Conservation (phyloP, 2,329 filamentous ascomycete genomes). For the Cercospora citrullina region DNA sequence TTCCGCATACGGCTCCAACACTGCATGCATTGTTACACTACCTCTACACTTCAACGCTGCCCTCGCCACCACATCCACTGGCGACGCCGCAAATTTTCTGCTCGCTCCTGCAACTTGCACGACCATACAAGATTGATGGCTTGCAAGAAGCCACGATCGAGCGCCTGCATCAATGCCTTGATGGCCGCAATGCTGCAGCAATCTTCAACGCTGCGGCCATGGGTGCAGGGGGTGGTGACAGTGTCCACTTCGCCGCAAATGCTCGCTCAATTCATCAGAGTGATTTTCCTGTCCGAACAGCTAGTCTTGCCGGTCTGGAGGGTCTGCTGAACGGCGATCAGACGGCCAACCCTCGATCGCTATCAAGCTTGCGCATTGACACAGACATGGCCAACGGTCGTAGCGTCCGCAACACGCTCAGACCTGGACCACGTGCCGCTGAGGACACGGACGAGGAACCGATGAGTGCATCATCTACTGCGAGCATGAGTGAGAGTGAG, state of each 20-base stretch:
- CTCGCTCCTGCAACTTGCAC: conserved; percentile 87
- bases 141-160: conserved; percentile 91
- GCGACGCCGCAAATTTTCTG: conserved; percentile 95
- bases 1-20: conserved; percentile 88
- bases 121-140: conserved; percentile 90
- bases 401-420: conserved; percentile 40
- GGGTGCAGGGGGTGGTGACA: conserved; percentile 89
- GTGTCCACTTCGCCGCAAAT: conserved; percentile 63
- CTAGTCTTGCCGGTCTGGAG: conserved; percentile 52
- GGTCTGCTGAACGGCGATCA: conserved; percentile 45
- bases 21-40: conserved; percentile 89
- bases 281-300: conserved; percentile 46
- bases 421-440: conserved; percentile 37
- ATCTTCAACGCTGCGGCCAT: conserved; percentile 98
- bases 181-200: conserved; percentile 90
- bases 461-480: conserved; percentile 38
- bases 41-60: conserved; percentile 88
- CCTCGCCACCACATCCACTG: conserved; percentile 70
- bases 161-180: conserved; percentile 81
- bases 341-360: conserved; percentile 27
- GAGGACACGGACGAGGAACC: conserved; percentile 41
- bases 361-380: conserved; percentile 50
- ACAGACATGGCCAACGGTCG: conserved; percentile 49
- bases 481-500: conserved; percentile 39
- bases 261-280: conserved; percentile 37